These are phyloP conservation scores for Xylaria sp. DNA, from an alignment of 2,329 filamentous ascomycete genomes.

Conservation along the genomic window DNA sequence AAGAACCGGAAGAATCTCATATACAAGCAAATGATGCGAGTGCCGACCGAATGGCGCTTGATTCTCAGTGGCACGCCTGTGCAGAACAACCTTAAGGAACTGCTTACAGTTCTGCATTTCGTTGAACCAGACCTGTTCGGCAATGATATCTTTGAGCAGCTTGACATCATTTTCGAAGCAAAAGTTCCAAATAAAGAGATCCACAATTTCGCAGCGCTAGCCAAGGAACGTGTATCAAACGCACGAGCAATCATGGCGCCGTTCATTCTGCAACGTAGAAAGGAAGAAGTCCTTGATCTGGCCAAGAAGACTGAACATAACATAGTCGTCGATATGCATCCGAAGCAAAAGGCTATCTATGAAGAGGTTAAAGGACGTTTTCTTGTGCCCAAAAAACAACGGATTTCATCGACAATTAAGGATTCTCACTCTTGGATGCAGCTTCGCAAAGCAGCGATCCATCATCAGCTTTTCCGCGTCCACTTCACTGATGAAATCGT, in stretches of 20 bases:
- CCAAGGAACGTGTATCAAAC: conserved; percentile 84
- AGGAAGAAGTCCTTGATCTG: conserved; percentile 89
- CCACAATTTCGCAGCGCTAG: conserved; percentile 83
- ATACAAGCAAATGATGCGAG: conserved; percentile 81
- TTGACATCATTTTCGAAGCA: conserved; percentile 90
- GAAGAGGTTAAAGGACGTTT: conserved; percentile 72
- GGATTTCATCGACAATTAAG: conserved; percentile 66
- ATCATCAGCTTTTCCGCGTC: conserved; percentile 86
- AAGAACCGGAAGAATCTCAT: conserved; percentile 88
- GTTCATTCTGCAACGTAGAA: conserved; percentile 93
- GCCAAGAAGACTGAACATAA: conserved; percentile 82
- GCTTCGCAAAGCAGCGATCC: conserved; percentile 90
- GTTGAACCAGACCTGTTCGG: conserved; percentile 88
- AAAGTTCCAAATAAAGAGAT: conserved; percentile 86
- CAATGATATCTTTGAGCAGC: conserved; percentile 74
- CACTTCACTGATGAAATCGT: conserved; percentile 81
- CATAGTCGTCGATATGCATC: conserved; percentile 82
- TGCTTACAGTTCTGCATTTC: conserved; percentile 91
- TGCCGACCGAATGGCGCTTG: conserved; percentile 84
- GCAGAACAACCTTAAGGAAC: conserved; percentile 93
- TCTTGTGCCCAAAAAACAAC: conserved; percentile 68
- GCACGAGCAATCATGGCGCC: conserved; percentile 94
- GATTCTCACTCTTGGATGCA: conserved; percentile 83
- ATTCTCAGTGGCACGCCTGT: conserved; percentile 91
- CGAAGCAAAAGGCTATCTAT: conserved; percentile 79